phyloP scores from a whole-genome alignment of 352 stramenopile genomes.

The Thalassiosira hispida region DNA sequence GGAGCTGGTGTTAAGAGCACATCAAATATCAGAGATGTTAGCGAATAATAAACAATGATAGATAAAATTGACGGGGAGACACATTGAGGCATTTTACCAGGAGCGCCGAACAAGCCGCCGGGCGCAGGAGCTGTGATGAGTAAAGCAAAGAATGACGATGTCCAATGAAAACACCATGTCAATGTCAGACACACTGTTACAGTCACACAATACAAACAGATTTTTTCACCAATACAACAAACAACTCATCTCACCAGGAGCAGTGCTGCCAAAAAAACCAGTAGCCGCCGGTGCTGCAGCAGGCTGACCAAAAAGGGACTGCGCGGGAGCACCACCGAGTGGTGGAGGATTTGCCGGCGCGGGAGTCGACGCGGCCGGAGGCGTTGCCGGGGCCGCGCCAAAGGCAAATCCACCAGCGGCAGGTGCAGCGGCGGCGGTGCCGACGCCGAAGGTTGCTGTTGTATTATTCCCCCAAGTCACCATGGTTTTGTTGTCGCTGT shows the following conservation, averaged over 20 bases:
- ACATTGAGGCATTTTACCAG: conserved; percentile 22
- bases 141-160: too few relatives aligned
- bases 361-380: conserved; percentile 21
- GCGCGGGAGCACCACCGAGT: conserved; percentile 8
- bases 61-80: conserved; percentile 22
- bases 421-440: conserved; percentile 12
- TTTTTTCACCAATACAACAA: neutral
- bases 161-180: neutral
- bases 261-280: conserved; percentile 20
- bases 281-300: neutral
- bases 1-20: conserved; percentile 19
- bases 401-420: neutral
- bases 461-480: conserved; percentile 78
- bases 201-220: conserved; percentile 3
- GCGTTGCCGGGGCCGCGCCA: conserved; percentile 4
- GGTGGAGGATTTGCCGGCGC: conserved; percentile 35
- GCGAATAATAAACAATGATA: conserved; percentile 10
- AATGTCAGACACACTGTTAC: neutral
- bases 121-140: conserved; percentile 15
- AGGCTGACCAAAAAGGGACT: conserved; percentile 3
- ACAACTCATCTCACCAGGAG: conserved; percentile 7
- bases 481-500: conserved; percentile 45
- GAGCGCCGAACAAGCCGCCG: conserved; percentile 20
- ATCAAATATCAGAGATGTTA: conserved; percentile 1
- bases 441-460: conserved; percentile 51